Base-by-base conservation (phyloP, 306 rosid genomes). In the Ceratonia siliqua region DNA sequence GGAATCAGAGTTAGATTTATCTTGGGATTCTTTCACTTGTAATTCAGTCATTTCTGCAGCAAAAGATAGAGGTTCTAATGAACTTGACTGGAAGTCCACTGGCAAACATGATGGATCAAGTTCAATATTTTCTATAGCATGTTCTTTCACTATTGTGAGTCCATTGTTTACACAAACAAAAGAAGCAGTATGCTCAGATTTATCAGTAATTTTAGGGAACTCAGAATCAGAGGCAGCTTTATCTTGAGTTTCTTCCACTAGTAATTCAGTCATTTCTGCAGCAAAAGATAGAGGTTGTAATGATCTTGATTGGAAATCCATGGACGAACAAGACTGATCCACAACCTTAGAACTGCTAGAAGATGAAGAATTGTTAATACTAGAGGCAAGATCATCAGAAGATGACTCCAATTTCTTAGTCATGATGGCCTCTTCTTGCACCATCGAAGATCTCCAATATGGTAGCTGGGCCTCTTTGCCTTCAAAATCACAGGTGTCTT, bases 401-500 rank as follows among this genome's bases (percentile, higher is more conserved):
- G 86, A 78, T 49, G 89, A 70, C 49, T 54, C 84, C 21, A 78
- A 72, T 6, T 78, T 54, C 33, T 73, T 68, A 9, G 77, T 73
- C 69, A 54, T 22, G 27, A 70, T 4, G 65, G 80, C 82, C 56
- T 84, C 82, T 65, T 83, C 85, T n/a, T 82, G 76, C 48, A 89
- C 67, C 78, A 81, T 38, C 15, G 82, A 64, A 38, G 97, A 84
- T 49, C 65, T 79, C 66, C 79, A 87, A 75, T 80, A 74, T 36
- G 80, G 88, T 82, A 85, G 75, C 53, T 77, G 88, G 46, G 66
- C 57, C 82, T 85, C 89, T 43, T 83, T 78, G 24, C 83, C 86
- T 61, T 75, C 72, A 17, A 81, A 82, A 78, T 54, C 76, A 68
- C 24, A 67, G 43, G 79, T 82, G 0, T 62, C 79, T 79, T 85